Conservation (phyloP, 2,329 filamentous ascomycete species). For the Ilyonectria mors-panacis region DNA sequence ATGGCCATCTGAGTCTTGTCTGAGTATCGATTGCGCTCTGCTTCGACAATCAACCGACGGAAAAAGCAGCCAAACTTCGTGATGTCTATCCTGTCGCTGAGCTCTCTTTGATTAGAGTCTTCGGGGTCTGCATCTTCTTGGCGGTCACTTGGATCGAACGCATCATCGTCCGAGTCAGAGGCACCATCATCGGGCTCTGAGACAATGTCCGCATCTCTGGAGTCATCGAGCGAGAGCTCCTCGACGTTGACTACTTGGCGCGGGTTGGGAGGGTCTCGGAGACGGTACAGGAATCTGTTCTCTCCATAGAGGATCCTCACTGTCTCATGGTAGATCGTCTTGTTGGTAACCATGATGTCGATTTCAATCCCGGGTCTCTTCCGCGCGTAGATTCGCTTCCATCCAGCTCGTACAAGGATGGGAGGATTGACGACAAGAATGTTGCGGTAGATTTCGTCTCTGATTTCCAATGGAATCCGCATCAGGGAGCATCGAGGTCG, state of each 20-base stretch:
- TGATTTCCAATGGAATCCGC: slow-evolving; percentile 50
- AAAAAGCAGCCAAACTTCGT: slow-evolving; percentile 57
- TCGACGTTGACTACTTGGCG: slow-evolving; percentile 33
- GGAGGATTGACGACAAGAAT: slow-evolving; percentile 51
- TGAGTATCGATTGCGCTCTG: slow-evolving; percentile 58
- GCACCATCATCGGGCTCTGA: slow-evolving; percentile 11
- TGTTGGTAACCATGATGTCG: slow-evolving; percentile 56
- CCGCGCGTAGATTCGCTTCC: slow-evolving; percentile 52
- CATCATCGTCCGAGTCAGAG: slow-evolving; percentile 14
- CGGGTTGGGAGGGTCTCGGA: slow-evolving; percentile 55
- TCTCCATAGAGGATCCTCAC: slow-evolving; percentile 61
- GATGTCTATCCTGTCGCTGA: slow-evolving; percentile 50
- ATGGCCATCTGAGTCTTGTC: slow-evolving; percentile 49
- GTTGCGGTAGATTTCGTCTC: slow-evolving; percentile 50
- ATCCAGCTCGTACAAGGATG: slow-evolving; percentile 53
- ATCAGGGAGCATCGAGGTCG: slow-evolving; percentile 23
- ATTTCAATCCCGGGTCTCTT: slow-evolving; percentile 51
- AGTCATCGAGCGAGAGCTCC: slow-evolving; percentile 20
- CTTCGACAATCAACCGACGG: slow-evolving; percentile 58
- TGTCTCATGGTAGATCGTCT: slow-evolving; percentile 55
- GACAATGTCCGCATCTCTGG: slow-evolving; percentile 35
- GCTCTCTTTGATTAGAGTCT: slow-evolving; percentile 32
- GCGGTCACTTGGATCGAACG: not conserved
- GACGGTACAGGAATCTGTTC: slow-evolving; percentile 63
- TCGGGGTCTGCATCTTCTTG: slow-evolving; percentile 22